These are phyloP conservation scores for Rhynchospora tenuis DNA, from an alignment of 176 grass and related monocot species.

Conservation along the genomic window DNA sequence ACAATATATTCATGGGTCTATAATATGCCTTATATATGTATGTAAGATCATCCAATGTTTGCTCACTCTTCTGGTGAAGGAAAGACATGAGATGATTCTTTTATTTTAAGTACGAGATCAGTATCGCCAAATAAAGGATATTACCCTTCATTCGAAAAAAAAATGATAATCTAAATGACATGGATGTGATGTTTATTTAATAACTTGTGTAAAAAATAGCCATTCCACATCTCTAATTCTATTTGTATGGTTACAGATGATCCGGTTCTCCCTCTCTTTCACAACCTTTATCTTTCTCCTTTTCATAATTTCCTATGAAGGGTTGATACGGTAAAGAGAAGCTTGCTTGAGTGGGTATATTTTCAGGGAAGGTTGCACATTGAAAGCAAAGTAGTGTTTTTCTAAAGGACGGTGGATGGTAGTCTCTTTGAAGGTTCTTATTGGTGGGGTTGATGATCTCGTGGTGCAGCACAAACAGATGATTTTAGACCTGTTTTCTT, in stretches of 20 bases:
- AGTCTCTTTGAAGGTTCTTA: not conserved
- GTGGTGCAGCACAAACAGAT: not conserved
- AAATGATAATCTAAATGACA: not conserved
- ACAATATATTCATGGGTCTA: not conserved
- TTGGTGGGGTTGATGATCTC: not conserved
- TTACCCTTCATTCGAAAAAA: not conserved
- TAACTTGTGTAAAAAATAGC: not conserved
- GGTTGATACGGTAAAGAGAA: not conserved
- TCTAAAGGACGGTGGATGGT: not conserved
- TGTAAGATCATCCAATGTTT: not conserved
- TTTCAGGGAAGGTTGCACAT: constrained; percentile 5
- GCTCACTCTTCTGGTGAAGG: not conserved
- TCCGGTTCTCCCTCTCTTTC: not conserved
- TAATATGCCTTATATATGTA: not conserved
- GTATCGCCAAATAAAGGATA: not conserved
- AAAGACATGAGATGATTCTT: constrained; percentile 1
- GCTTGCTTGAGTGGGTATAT: constrained; percentile 17
- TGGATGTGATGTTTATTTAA: not conserved
- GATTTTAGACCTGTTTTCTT: not conserved
- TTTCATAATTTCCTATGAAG: constrained; percentile 6
- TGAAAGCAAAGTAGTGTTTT: constrained; percentile 11
- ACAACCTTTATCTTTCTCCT: not conserved
- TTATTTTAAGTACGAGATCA: not conserved
- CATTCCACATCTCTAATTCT: not conserved
- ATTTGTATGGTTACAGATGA: not conserved